Base-by-base conservation (phyloP, 306 rosid species). In the Malus fusca region DNA sequence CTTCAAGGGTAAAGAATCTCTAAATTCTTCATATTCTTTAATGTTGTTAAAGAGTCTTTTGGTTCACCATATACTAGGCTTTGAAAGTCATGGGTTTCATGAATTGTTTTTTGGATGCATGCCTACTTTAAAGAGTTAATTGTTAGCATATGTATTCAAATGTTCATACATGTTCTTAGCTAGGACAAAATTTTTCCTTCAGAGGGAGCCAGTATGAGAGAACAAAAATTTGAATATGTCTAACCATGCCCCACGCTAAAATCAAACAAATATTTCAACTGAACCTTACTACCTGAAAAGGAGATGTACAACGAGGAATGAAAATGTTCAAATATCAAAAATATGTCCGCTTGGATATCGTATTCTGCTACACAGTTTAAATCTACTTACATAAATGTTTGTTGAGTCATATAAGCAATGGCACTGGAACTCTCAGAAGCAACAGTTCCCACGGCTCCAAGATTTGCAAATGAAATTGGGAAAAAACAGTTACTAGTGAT, bases 141-240 rank as follows among this genome's bases (percentile, higher is more conserved):
- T n/a, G n/a, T n/a, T n/a, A n/a, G n/a, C n/a, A n/a, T n/a, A n/a
- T n/a, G n/a, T n/a, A n/a, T n/a, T n/a, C n/a, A n/a, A n/a, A n/a
- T n/a, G n/a, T n/a, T n/a, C n/a, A n/a, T n/a, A n/a, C n/a, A n/a
- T n/a, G n/a, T n/a, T n/a, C n/a, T n/a, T n/a, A n/a, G n/a, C n/a
- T n/a, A n/a, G n/a, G n/a, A n/a, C n/a, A n/a, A n/a, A n/a, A n/a
- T n/a, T n/a, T n/a, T n/a, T n/a, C n/a, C n/a, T n/a, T n/a, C n/a
- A n/a, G n/a, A 43, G 81, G 78, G 75, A 84, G 79, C 92, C 88
- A 84, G 76, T 85, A 82, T 58, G 92, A 79, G 40, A 90, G 87
- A 71, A 85, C 96, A 83, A 90, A 90, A 82, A 86, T 81, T 77
- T 90, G 96, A 52, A 90, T 80, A 68, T 88, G 96, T 61, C 96